Evolutionary conservation across 176 grass and related monocot genomes (phyloP).

Genomic region (Hsuehochloa calcarea): DNA sequence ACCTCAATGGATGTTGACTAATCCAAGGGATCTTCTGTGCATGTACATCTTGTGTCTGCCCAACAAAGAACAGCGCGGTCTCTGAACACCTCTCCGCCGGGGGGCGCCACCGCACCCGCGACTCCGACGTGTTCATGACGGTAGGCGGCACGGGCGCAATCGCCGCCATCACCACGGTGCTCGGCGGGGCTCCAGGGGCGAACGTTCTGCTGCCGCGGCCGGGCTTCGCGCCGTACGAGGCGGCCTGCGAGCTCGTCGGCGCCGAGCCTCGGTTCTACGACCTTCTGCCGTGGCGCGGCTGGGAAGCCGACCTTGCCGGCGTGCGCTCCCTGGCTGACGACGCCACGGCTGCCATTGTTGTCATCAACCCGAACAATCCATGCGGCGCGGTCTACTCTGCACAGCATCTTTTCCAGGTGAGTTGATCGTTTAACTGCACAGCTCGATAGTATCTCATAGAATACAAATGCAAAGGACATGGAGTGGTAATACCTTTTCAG

Average conservation of each 20-base stretch:
- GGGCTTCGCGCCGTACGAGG: slow-evolving; percentile 72
- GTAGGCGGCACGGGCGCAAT: slow-evolving; percentile 70
- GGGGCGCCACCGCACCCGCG: slow-evolving; percentile 36
- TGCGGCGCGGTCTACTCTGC: slow-evolving; percentile 64
- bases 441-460: neutral
- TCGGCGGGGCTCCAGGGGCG: slow-evolving; percentile 47
- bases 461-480: neutral
- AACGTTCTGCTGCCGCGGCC: slow-evolving; percentile 78
- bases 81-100: slow-evolving; percentile 57
- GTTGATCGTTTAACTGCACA: neutral
- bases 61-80: slow-evolving; percentile 51
- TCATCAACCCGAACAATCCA: slow-evolving; percentile 95
- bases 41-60: neutral
- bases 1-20: neutral
- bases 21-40: neutral
- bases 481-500: neutral
- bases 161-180: slow-evolving; percentile 54
- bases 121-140: slow-evolving; percentile 67
- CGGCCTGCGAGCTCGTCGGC: slow-evolving; percentile 63
- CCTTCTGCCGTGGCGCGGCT: slow-evolving; percentile 48
- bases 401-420: slow-evolving; percentile 62
- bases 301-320: slow-evolving; percentile 63
- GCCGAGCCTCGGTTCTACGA: slow-evolving; percentile 77
- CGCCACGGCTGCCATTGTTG: slow-evolving; percentile 59
- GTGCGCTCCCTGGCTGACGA: slow-evolving; percentile 38